Conservation (phyloP, 2,329 filamentous ascomycete species). For the Chaetomiaceae sp. region DNA sequence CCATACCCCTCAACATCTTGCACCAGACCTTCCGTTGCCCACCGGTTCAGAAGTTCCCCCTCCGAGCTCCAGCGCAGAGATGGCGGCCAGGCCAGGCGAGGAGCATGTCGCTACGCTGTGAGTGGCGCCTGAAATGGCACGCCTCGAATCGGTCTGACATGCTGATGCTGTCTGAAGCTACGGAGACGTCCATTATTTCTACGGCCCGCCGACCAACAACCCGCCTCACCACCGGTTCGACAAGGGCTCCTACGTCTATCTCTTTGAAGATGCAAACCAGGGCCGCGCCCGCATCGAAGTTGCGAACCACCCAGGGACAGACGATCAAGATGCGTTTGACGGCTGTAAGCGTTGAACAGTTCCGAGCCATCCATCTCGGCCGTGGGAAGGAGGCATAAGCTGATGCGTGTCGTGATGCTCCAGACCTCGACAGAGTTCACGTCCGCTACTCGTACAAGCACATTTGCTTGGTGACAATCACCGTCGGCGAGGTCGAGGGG, state of each 20-base stretch:
- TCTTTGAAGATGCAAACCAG: constrained; percentile 68
- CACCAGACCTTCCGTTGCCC: too few relatives aligned
- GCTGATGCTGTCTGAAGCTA: constrained; percentile 48
- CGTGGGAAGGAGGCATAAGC: background rate
- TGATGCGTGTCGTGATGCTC: constrained; percentile 17
- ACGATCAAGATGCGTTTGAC: constrained; percentile 74
- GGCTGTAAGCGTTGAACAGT: constrained; percentile 55
- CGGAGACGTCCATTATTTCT: constrained; percentile 75
- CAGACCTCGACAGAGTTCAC: constrained; percentile 61
- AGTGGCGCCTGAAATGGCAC: constrained; percentile 11
- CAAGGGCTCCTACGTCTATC: constrained; percentile 73
- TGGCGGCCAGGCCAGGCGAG: constrained; percentile 43
- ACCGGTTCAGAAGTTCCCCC: too few relatives aligned
- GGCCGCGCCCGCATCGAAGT: constrained; percentile 68
- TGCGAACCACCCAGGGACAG: constrained; percentile 67
- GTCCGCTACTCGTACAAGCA: constrained; percentile 71
- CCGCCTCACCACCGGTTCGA: constrained; percentile 78
- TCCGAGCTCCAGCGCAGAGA: constrained; percentile 22
- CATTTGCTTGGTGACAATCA: constrained; percentile 63
- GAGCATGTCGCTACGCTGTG: constrained; percentile 46
- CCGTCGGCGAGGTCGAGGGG: constrained; percentile 50
- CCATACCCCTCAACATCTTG: background rate
- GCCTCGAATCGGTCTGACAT: constrained; percentile 25
- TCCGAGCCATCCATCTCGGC: background rate
- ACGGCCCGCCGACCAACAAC: constrained; percentile 59